Evolutionary conservation across 345 rosid genomes (phyloP).

Genomic region (Salix viminalis): DNA sequence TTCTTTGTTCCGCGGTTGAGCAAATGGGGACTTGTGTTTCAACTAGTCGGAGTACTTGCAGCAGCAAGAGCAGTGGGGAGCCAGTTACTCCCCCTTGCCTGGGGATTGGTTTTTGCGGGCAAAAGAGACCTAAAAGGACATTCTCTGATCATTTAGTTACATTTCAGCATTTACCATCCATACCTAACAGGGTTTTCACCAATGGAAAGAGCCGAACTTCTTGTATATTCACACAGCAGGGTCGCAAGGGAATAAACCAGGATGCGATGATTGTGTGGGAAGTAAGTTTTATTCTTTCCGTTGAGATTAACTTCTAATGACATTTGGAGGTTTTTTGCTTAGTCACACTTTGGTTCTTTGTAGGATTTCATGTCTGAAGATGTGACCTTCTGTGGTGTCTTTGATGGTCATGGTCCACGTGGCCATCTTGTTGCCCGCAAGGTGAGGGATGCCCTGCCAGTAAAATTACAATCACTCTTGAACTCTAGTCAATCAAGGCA

Average conservation of each 20-base stretch:
- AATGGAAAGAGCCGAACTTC: slow-evolving; percentile 84
- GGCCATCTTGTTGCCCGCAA: slow-evolving; percentile 97
- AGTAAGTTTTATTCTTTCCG: slow-evolving; percentile 47
- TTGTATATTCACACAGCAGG: slow-evolving; percentile 95
- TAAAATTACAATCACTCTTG: slow-evolving; percentile 62
- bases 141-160: slow-evolving; percentile 59
- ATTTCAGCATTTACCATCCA: slow-evolving; percentile 58
- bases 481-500: slow-evolving; percentile 51
- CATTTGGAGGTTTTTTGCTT: slow-evolving; percentile 15
- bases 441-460: slow-evolving; percentile 88
- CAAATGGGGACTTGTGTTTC: slow-evolving; percentile 95
- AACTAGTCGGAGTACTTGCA: slow-evolving; percentile 69
- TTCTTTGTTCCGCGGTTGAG: slow-evolving; percentile 36
- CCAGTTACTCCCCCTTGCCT: slow-evolving; percentile 45
- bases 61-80: slow-evolving; percentile 77
- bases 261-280: slow-evolving; percentile 99
- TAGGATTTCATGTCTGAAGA: slow-evolving; percentile 94
- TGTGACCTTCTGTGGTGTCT: slow-evolving; percentile 86
- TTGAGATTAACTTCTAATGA: slow-evolving; percentile 12
- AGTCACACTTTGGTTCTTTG: slow-evolving; percentile 16
- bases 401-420: slow-evolving; percentile 99
- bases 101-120: slow-evolving; percentile 60
- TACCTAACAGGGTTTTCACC: slow-evolving; percentile 67
- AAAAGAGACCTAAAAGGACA: slow-evolving; percentile 62
- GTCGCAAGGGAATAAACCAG: slow-evolving; percentile 95